Base-by-base conservation (phyloP, 2,329 filamentous ascomycete genomes). In the Alternaria longipes region DNA sequence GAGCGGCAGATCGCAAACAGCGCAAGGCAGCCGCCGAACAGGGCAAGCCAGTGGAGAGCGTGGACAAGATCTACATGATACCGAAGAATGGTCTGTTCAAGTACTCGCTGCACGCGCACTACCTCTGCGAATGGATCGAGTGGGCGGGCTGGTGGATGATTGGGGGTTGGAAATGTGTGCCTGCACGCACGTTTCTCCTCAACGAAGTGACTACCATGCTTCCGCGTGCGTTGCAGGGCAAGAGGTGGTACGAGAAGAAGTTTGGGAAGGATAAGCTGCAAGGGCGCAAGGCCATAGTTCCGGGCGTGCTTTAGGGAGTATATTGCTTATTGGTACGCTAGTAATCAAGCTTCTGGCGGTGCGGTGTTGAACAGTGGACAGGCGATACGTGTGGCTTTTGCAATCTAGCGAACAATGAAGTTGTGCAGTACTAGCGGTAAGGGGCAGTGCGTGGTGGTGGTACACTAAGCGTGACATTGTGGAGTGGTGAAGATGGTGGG, bases 101-200 rank as follows among this genome's bases (percentile, higher is more conserved):
- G 67, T 90, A 89, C 72, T 87, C 97, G 74, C 84, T 98, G 60
- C 97, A 90, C 78, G 93, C 95, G 67, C 95, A 99, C 78, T 99
- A 97, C 78, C 84, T 97, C n/a, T 91, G 90, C 75, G 95, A 99
- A 81, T 99, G 95, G 95, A 78, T 97, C 54, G 95, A 99, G 84
- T 99, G 95, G 95, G 79, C 86, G 4, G 95, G 95, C 0, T 99
- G 93, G 78, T 93, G 90, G 83, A 86, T 97, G 78, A 86, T 91
- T 68, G 86, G 89, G 1, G 85, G 86, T 0, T 86, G 83, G 81
- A 79, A 81, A 5, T 92, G 90, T 74, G 81, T 87, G 49, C 94
- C 95, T 0, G 94, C 93, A 24, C 84, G 93, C 72, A 86, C 86
- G 52, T 98, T 98, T 75, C 72, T 97, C 45, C 66, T 97, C 49